Evolutionary conservation across 2,329 filamentous ascomycete species (phyloP).

Genomic region (Sporothrix phasma): DNA sequence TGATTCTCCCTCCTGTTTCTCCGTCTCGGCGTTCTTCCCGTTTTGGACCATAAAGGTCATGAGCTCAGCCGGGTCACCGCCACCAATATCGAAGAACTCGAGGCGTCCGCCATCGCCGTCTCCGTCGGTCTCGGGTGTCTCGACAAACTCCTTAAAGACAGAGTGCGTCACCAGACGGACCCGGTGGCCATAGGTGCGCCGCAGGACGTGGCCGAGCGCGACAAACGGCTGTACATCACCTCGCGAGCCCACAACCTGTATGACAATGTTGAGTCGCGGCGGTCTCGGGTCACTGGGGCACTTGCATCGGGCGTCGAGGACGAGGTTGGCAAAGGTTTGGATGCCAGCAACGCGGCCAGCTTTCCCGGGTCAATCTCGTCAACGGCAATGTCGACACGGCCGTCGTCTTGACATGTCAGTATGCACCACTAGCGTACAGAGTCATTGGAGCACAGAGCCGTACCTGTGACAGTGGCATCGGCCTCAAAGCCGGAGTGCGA

Average conservation of each 20-base stretch:
- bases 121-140: conserved; percentile 41
- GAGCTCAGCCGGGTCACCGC: conserved; percentile 59
- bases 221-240: conserved; percentile 71
- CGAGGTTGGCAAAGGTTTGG: conserved; percentile 48
- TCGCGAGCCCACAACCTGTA: conserved; percentile 65
- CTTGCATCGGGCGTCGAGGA: conserved; percentile 7
- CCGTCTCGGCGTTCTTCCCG: conserved; percentile 31
- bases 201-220: conserved; percentile 55
- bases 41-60: conserved; percentile 93
- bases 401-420: conserved; percentile 45
- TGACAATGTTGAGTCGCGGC: conserved; percentile 56
- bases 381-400: conserved; percentile 71
- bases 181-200: conserved; percentile 56
- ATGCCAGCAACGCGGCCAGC: conserved; percentile 57
- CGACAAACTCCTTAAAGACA: conserved; percentile 57
- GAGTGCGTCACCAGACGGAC: conserved; percentile 65
- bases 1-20: background rate
- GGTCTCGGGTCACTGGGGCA: conserved; percentile 30
- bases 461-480: conserved; percentile 49
- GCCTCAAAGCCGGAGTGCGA: conserved; percentile 54
- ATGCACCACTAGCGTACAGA: background rate
- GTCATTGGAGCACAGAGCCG: no score
- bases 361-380: conserved; percentile 53
- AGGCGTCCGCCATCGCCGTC: conserved; percentile 30
- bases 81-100: conserved; percentile 66